These are phyloP conservation scores for Solanum dulcamara DNA, from an alignment of 257 asterid species.

Conservation along the genomic window DNA sequence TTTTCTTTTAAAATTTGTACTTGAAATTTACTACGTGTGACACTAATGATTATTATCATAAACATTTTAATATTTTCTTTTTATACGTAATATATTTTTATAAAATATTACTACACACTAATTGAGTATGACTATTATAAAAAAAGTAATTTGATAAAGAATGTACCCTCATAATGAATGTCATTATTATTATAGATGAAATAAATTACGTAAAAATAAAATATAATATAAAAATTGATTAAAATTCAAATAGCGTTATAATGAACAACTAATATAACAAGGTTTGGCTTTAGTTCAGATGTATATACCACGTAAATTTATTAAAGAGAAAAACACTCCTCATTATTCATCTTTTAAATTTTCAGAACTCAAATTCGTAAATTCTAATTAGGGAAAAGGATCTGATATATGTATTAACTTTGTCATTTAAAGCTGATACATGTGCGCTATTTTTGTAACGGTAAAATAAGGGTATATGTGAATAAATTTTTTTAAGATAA, in stretches of 20 bases:
- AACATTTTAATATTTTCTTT: neutral
- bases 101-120: neutral
- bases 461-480: no score
- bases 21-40: no score
- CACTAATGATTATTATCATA: neutral
- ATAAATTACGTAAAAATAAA: neutral
- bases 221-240: neutral
- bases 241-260: no score
- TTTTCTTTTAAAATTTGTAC: no score
- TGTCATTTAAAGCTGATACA: no score
- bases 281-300: no score
- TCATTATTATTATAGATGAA: neutral
- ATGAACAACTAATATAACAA: no score
- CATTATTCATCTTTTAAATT: neutral
- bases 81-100: neutral
- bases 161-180: neutral
- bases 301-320: neutral
- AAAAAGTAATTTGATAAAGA: neutral
- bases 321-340: neutral
- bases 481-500: no score
- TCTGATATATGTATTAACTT: no score
- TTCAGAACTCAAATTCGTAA: neutral
- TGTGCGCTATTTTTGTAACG: no score
- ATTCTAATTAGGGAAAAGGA: no score
- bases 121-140: neutral